A percentile compares a stretch with the other conserved stretches of the same genome.
phyloP scores from a whole-genome alignment of 148 eudicot genomes.

The Simmondsia chinensis region DNA sequence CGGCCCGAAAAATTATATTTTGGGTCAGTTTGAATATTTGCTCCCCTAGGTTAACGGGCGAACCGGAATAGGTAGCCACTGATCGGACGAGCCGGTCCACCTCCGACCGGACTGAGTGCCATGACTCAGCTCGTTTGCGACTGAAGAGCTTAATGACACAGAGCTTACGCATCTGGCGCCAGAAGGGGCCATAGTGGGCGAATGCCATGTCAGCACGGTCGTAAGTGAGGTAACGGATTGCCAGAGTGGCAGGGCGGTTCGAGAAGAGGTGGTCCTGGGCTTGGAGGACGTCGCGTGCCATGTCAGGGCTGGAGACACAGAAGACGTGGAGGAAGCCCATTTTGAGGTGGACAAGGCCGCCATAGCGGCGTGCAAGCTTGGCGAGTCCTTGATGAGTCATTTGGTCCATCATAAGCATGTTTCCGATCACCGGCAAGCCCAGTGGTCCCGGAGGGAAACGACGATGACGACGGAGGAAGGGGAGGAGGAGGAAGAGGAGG shows the following conservation, averaged over 20 bases:
- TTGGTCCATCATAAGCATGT: conserved; percentile 71
- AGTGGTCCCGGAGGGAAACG: conserved; percentile 47
- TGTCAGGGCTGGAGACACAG: conserved; percentile 38
- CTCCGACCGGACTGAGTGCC: conserved; percentile 64
- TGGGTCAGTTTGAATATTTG: conserved; percentile 40
- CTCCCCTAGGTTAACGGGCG: conserved; percentile 46
- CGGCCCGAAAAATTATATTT: conserved; percentile 53
- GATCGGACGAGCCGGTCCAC: conserved; percentile 24
- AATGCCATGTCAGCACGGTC: conserved; percentile 75
- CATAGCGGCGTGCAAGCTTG: conserved; percentile 50
- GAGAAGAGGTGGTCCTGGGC: conserved; percentile 68
- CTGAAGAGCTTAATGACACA: conserved; percentile 73
- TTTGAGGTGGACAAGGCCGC: conserved; percentile 51
- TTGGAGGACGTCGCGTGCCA: conserved; percentile 63
- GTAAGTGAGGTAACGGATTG: conserved; percentile 57
- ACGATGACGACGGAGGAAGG: background rate
- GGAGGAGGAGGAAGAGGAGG: background rate
- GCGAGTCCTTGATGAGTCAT: conserved; percentile 53
- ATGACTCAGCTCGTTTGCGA: conserved; percentile 63
- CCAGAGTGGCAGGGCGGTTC: conserved; percentile 61
- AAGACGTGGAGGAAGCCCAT: conserved; percentile 64
- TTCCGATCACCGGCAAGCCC: conserved; percentile 61
- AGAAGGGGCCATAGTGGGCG: conserved; percentile 74
- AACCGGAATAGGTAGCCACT: conserved; percentile 20
- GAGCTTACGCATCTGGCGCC: conserved; percentile 85